Evolutionary conservation across 2,329 filamentous ascomycete genomes (phyloP).

Genomic region (Dactylellina haptotyla): DNA sequence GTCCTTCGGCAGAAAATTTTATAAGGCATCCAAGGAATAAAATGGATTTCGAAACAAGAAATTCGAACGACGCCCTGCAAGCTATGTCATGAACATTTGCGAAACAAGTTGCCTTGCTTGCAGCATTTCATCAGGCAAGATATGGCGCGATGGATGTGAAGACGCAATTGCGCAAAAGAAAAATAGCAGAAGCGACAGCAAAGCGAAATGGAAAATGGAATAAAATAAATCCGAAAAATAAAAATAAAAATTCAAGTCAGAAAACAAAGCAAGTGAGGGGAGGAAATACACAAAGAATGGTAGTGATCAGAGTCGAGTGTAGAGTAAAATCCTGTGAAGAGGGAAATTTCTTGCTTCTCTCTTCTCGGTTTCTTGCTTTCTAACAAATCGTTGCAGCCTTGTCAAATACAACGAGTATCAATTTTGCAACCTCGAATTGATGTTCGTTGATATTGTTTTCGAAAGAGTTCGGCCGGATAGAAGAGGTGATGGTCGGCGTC

Average conservation of each 20-base stretch:
- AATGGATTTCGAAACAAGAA: neutral
- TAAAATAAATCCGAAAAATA: slow-evolving; percentile 1
- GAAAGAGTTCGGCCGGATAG: slow-evolving; percentile 36
- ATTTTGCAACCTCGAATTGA: slow-evolving; percentile 22
- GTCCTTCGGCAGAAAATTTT: neutral
- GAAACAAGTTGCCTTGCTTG: slow-evolving; percentile 12
- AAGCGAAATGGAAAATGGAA: slow-evolving; percentile 9
- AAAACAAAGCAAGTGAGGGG: slow-evolving; percentile 9
- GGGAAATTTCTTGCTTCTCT: neutral
- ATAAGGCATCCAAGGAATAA: slow-evolving; percentile 18
- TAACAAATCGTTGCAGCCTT: too few relatives aligned
- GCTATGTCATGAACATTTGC: slow-evolving; percentile 15
- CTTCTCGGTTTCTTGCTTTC: neutral
- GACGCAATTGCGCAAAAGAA: neutral
- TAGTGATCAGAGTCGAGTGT: slow-evolving; percentile 2
- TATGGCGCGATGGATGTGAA: neutral
- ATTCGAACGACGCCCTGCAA: slow-evolving; percentile 4
- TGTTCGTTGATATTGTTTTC: slow-evolving; percentile 9
- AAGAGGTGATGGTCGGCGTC: slow-evolving; percentile 32
- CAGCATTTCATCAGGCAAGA: slow-evolving; percentile 17
- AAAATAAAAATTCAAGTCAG: neutral
- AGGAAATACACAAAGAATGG: slow-evolving; percentile 23
- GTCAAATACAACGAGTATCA: too few relatives aligned
- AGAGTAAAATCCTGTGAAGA: neutral
- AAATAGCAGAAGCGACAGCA: neutral